These are phyloP conservation scores for Kalaharituber pfeilii DNA, from an alignment of 2,329 filamentous ascomycete genomes.

Conservation along the genomic window DNA sequence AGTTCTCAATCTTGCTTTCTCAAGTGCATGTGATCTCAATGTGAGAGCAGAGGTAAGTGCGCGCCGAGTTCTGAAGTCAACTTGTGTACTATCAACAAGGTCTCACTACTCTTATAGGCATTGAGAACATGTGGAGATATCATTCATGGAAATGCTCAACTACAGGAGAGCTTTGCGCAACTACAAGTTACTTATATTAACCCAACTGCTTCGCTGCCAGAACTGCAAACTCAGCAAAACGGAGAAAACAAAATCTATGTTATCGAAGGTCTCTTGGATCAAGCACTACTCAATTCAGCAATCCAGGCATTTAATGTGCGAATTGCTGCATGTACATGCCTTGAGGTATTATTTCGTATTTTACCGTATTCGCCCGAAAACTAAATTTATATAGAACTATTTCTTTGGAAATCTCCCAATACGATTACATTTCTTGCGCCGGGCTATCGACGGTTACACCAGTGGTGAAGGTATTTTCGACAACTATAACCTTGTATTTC, in stretches of 20 bases:
- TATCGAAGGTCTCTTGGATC: conserved; percentile 77
- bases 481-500: neutral
- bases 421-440: conserved; percentile 63
- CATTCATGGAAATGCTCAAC: conserved; percentile 57
- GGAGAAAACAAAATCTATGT: conserved; percentile 60
- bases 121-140: conserved; percentile 72
- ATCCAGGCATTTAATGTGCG: conserved; percentile 59
- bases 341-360: conserved; percentile 46
- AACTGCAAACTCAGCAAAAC: conserved; percentile 29
- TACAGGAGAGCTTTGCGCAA: conserved; percentile 83
- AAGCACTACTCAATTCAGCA: conserved; percentile 53
- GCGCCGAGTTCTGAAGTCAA: too few relatives aligned
- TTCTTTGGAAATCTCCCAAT: conserved; percentile 68
- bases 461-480: conserved; percentile 17
- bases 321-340: conserved; percentile 69
- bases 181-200: conserved; percentile 52
- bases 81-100: conserved; percentile 6
- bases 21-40: conserved; percentile 48
- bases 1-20: conserved; percentile 69
- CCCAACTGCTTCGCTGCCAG: conserved; percentile 22
- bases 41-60: conserved; percentile 65
- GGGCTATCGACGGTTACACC: conserved; percentile 71
- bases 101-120: conserved; percentile 36
- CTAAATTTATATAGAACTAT: conserved; percentile 35
- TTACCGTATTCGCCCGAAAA: neutral